Evolutionary conservation across 139 green algal genomes (phyloP), one percentile per base, ranked within the genome.

Genomic region (Astrephomene gubernaculifera): DNA sequence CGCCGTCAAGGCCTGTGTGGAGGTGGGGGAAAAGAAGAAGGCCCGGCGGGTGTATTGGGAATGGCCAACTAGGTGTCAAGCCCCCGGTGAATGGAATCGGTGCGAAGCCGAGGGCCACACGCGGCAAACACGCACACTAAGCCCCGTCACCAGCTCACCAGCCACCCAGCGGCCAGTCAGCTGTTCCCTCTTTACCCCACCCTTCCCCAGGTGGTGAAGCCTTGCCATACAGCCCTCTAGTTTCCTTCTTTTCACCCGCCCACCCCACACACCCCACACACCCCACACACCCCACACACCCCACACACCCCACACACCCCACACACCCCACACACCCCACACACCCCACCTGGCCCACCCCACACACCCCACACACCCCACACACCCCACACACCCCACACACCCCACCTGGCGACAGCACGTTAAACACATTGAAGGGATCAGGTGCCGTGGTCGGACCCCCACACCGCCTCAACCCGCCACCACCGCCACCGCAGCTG

Each of bases 371-470:
- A 69, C 27, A 9, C 61, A 39, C 5, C 4, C 35, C 35, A 10
- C 35, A 33, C 33, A 33, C 5, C 35, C 7, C 68, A 21, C 38
- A 10, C 38, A 36, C 68, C 2, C 21, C 67, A 17, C 67, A 14
- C 73, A 82, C 73, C 73, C 19, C 73, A 82, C 73, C 73, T 3
- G 53, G 35, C 1, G 73, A 41, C 17, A 82, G 53, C 53, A 82
- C 3, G 73, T 19, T 82, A 53, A 82, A 82, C 21, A 82, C 54
- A 27, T 82, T 82, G 73, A 82, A 82, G 35, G 73, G 73, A 53
- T 82, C 73, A 25, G 73, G 73, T 36, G 73, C 73, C 9, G 54
- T 70, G 3, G 73, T 82, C 35, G 73, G 73, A 36, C 73, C 36
- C 10, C 53, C 35, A 5, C 73, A 53, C 9, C n/a, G n/a, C 17